phyloP scores from a whole-genome alignment of 345 rosid genomes.

The Brassica incana region DNA sequence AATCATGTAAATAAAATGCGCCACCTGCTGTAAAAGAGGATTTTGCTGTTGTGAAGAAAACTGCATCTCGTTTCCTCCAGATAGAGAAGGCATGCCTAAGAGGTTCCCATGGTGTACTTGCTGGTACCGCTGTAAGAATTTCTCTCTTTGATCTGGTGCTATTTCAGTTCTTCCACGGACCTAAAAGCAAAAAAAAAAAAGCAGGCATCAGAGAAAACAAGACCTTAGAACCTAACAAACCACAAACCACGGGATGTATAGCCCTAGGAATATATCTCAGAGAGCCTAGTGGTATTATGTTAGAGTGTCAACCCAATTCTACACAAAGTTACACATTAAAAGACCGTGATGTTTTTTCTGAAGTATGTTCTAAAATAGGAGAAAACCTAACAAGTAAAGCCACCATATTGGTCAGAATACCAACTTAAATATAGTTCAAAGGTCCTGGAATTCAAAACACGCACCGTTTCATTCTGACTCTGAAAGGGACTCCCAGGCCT shows the following conservation, averaged over 20 bases:
- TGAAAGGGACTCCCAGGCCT: slow-evolving; percentile 88
- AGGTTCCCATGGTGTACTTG: slow-evolving; percentile 79
- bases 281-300: not conserved
- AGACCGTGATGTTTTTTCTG: not conserved
- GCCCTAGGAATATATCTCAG: slow-evolving; percentile 2
- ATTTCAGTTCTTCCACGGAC: slow-evolving; percentile 86
- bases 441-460: not conserved
- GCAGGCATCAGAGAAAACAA: not conserved
- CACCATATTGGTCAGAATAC: slow-evolving; percentile 6
- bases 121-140: slow-evolving; percentile 78
- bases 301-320: slow-evolving; percentile 1
- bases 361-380: not conserved
- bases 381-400: slow-evolving; percentile 18
- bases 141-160: slow-evolving; percentile 90
- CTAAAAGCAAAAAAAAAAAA: slow-evolving; percentile 51
- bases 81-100: slow-evolving; percentile 69
- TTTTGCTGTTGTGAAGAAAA: slow-evolving; percentile 82
- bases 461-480: slow-evolving; percentile 81
- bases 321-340: slow-evolving; percentile 2
- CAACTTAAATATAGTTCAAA: not conserved
- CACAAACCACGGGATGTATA: slow-evolving; percentile 20
- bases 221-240: slow-evolving; percentile 3
- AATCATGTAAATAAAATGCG: not conserved
- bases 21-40: slow-evolving; percentile 82
- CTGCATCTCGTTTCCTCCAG: slow-evolving; percentile 85